A percentile compares a stretch with the other conserved stretches of the same genome.
These are phyloP conservation scores for Dioszegia hungarica DNA, from an alignment of 768 basidiomycete genomes.

Conservation along the genomic window DNA sequence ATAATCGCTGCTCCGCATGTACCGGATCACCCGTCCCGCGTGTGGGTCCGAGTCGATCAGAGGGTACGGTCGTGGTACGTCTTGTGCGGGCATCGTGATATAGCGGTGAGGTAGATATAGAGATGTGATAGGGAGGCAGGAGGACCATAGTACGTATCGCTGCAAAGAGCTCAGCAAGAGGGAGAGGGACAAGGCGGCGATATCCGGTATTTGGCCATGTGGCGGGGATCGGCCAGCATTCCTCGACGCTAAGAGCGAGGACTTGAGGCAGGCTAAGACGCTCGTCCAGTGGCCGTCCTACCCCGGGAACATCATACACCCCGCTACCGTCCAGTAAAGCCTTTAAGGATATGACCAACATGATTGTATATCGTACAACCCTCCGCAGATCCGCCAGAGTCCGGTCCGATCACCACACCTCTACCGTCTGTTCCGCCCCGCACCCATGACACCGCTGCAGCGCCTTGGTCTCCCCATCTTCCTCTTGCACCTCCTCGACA, in stretches of 20 bases:
- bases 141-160: no score
- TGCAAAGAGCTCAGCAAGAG: background rate
- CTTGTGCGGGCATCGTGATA: slow-evolving; percentile 39
- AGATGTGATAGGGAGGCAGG: no score
- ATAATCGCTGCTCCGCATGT: slow-evolving; percentile 84
- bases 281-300: no score
- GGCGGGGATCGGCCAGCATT: background rate
- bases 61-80: slow-evolving; percentile 61
- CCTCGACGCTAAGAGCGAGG: no score
- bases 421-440: slow-evolving; percentile 85
- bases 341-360: no score
- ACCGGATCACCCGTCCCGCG: slow-evolving; percentile 75
- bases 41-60: slow-evolving; percentile 94
- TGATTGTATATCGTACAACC: no score
- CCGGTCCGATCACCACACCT: slow-evolving; percentile 63
- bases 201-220: background rate
- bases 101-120: background rate
- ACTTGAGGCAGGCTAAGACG: no score
- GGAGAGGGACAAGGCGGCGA: slow-evolving; percentile 2
- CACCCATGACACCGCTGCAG: slow-evolving; percentile 77
- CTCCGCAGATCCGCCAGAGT: no score
- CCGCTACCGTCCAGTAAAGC: no score
- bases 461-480: slow-evolving; percentile 37
- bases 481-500: slow-evolving; percentile 49
- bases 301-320: no score